These are phyloP conservation scores for Hypoxylon sp. DNA, from an alignment of 2,329 filamentous ascomycete species.

Conservation along the genomic window DNA sequence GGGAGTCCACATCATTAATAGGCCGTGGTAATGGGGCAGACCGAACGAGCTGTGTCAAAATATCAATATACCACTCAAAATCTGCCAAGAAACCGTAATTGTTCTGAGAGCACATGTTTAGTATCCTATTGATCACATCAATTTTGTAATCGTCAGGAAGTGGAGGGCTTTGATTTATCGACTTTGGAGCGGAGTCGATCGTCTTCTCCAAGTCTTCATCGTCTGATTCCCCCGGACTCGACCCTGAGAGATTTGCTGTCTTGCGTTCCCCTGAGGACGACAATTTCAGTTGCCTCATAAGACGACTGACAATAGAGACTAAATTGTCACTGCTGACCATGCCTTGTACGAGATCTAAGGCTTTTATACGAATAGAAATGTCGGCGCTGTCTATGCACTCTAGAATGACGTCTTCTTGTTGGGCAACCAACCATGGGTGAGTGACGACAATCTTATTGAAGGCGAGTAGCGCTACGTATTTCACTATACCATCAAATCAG, in stretches of 20 bases:
- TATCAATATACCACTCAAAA: constrained; percentile 98
- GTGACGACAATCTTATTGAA: constrained; percentile 95
- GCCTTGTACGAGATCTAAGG: constrained; percentile 89
- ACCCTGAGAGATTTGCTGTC: constrained; percentile 63
- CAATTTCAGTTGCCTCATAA: constrained; percentile 87
- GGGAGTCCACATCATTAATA: constrained; percentile 55
- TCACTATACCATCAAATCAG: constrained; percentile 71
- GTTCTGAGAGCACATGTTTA: constrained; percentile 90
- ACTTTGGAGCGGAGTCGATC: constrained; percentile 53
- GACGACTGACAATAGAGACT: constrained; percentile 83
- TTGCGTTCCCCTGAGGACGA: constrained; percentile 69
- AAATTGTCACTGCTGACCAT: constrained; percentile 95
- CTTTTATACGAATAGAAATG: constrained; percentile 94
- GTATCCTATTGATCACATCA: constrained; percentile 84
- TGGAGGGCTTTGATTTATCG: constrained; percentile 65
- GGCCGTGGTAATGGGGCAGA: constrained; percentile 70
- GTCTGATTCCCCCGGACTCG: constrained; percentile 63
- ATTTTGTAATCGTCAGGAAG: constrained; percentile 89
- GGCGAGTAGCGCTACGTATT: constrained; percentile 95
- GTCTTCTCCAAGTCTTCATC: constrained; percentile 65
- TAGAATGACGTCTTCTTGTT: constrained; percentile 96
- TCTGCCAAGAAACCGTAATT: constrained; percentile 89
- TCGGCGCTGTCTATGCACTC: constrained; percentile 96
- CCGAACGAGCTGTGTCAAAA: constrained; percentile 87
- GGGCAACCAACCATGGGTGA: constrained; percentile 87